phyloP scores from a whole-genome alignment of 331 rosid species.

The Quercus tomentella region DNA sequence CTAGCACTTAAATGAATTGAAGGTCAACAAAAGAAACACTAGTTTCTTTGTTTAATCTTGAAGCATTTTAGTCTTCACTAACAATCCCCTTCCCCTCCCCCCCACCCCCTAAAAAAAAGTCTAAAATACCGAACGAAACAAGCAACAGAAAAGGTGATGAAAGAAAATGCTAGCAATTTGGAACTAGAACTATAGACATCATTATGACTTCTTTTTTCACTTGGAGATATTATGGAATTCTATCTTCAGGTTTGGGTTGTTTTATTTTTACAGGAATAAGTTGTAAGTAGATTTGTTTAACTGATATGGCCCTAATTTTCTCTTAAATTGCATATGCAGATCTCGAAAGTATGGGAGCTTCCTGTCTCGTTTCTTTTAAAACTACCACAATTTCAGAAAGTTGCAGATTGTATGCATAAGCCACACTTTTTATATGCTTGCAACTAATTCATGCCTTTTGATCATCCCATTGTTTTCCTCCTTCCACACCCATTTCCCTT shows the following conservation, averaged over 20 bases:
- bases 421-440: slow-evolving; percentile 34
- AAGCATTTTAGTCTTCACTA: too few species aligned
- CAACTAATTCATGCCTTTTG: slow-evolving; percentile 45
- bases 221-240: not conserved
- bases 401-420: slow-evolving; percentile 21
- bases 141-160: not conserved
- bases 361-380: slow-evolving; percentile 64
- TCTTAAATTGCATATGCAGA: slow-evolving; percentile 31
- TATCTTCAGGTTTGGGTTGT: not conserved
- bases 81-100: too few species aligned
- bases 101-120: too few species aligned
- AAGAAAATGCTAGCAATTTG: not conserved
- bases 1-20: too few species aligned
- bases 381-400: slow-evolving; percentile 41
- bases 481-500: slow-evolving; percentile 45
- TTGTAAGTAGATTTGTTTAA: not conserved
- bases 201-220: not conserved
- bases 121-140: not conserved
- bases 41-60: too few species aligned
- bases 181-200: not conserved
- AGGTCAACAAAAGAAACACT: too few species aligned
- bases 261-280: not conserved
- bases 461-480: slow-evolving; percentile 74
- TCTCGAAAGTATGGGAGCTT: slow-evolving; percentile 62
- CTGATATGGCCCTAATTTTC: too few species aligned